Evolutionary conservation across 2,329 filamentous ascomycete species (phyloP).

Genomic region (Aspergillus sp.): DNA sequence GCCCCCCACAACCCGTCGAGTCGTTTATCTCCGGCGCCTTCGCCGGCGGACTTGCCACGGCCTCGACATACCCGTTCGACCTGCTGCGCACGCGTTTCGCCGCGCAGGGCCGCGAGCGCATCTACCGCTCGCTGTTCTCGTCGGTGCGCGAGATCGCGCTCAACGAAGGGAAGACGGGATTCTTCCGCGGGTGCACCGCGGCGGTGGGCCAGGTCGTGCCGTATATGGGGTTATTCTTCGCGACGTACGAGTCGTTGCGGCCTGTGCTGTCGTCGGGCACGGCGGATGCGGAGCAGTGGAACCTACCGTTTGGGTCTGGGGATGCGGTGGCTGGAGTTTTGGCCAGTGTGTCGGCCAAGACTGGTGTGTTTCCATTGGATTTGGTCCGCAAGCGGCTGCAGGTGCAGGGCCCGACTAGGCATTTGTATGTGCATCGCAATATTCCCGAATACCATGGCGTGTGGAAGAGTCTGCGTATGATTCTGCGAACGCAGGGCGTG

Average conservation of each 20-base stretch:
- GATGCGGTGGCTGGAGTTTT: conserved; percentile 76
- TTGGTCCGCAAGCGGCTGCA: conserved; percentile 87
- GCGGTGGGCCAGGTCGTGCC: conserved; percentile 82
- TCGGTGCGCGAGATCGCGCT: conserved; percentile 65
- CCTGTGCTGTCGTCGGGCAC: conserved; percentile 39
- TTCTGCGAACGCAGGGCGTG: conserved; percentile 63
- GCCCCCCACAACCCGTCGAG: conserved; percentile 59
- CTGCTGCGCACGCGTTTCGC: conserved; percentile 89
- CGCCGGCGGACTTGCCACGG: conserved; percentile 75
- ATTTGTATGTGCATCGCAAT: conserved; percentile 70
- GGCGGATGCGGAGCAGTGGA: conserved; percentile 11
- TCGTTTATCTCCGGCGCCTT: conserved; percentile 76
- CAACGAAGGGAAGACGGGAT: conserved; percentile 68
- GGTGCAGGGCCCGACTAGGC: conserved; percentile 82
- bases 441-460: conserved; percentile 77
- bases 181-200: conserved; percentile 79
- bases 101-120: conserved; percentile 72
- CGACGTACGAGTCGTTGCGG: conserved; percentile 71
- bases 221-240: conserved; percentile 96
- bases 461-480: conserved; percentile 55
- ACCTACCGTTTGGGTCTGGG: conserved; percentile 63
- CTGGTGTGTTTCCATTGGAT: conserved; percentile 84
- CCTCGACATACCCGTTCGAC: conserved; percentile 83
- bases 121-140: conserved; percentile 65
- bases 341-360: conserved; percentile 77